These are phyloP conservation scores for Teratosphaeriaceae sp. DNA, from an alignment of 2,329 filamentous ascomycete genomes.

Conservation along the genomic window DNA sequence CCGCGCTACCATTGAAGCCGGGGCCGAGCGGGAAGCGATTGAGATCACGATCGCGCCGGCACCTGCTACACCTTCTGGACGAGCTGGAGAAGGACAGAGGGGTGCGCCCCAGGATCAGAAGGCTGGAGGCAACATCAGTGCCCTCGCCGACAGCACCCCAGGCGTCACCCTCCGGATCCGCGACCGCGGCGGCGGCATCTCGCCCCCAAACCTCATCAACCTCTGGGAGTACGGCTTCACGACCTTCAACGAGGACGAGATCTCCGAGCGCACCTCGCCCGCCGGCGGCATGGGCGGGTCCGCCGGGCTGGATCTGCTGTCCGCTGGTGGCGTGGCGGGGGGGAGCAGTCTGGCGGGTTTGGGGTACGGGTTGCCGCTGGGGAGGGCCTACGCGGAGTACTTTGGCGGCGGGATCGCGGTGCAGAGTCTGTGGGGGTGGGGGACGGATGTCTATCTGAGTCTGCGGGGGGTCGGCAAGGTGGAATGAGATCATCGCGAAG, in stretches of 20 bases:
- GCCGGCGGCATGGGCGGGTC: conserved; percentile 36
- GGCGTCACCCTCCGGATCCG: conserved; percentile 93
- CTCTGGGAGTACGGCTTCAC: conserved; percentile 99
- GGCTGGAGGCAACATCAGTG: conserved; percentile 34
- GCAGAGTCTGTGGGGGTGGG: conserved; percentile 96
- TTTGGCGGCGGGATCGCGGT: conserved; percentile 93
- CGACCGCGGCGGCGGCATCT: conserved; percentile 90
- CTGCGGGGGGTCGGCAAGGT: conserved; percentile 52
- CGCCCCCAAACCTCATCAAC: conserved; percentile 71
- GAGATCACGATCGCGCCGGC: conserved; percentile 84
- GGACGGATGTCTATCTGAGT: conserved; percentile 60
- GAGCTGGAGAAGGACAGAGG: conserved; percentile 40
- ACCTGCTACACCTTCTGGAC: too few species aligned
- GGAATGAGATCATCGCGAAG: too few species aligned
- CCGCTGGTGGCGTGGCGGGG: conserved; percentile 61
- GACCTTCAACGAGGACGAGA: conserved; percentile 70
- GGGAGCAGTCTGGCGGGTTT: conserved; percentile 78
- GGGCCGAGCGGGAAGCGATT: conserved; percentile 71
- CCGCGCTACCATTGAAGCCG: conserved; percentile 80
- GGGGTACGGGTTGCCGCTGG: conserved; percentile 86
- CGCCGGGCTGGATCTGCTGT: too few species aligned
- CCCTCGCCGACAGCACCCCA: conserved; percentile 51
- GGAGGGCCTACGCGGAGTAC: conserved; percentile 92
- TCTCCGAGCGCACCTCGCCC: conserved; percentile 35
- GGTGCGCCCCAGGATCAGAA: conserved; percentile 11